A percentile compares a stretch with the other conserved stretches of the same genome.
Evolutionary conservation across 768 basidiomycete species (phyloP).

Genomic region (Paxillus ammoniavirescens): DNA sequence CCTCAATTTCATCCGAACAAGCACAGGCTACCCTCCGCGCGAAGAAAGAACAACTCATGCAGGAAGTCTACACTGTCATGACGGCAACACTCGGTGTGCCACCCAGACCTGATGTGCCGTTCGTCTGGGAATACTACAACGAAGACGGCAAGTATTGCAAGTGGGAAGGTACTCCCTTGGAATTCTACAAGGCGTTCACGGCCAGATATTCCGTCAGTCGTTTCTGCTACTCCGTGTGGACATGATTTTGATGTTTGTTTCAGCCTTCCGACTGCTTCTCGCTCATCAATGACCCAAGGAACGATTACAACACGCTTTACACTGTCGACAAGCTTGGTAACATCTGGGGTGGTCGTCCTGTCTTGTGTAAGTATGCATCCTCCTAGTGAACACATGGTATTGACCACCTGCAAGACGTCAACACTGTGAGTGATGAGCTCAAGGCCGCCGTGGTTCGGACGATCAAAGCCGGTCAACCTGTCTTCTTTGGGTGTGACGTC

Average conservation of each 20-base stretch:
- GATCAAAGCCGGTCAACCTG: constrained; percentile 84
- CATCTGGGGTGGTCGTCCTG: constrained; percentile 81
- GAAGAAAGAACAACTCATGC: constrained; percentile 84
- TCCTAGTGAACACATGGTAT: neutral
- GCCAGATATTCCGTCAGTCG: constrained; percentile 51
- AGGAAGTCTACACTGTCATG: constrained; percentile 82
- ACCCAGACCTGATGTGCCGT: constrained; percentile 64
- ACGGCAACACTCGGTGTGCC: constrained; percentile 86
- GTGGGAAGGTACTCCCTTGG: constrained; percentile 79
- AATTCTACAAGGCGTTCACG: constrained; percentile 73
- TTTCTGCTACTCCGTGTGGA: neutral
- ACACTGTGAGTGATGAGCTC: constrained; percentile 78
- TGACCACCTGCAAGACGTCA: constrained; percentile 61
- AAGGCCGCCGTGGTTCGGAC: constrained; percentile 82
- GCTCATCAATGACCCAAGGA: constrained; percentile 92
- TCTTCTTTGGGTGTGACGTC: constrained; percentile 97
- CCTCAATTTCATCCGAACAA: constrained; percentile 43
- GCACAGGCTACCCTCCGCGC: constrained; percentile 58
- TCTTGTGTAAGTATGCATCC: constrained; percentile 60
- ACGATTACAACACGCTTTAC: constrained; percentile 78
- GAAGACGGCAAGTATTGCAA: constrained; percentile 68
- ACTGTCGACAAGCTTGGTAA: constrained; percentile 94
- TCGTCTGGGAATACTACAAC: constrained; percentile 90
- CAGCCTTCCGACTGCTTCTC: constrained; percentile 82
- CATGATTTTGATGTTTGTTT: neutral